A percentile compares a stretch with the other conserved stretches of the same genome.
phyloP scores from a whole-genome alignment of 768 basidiomycete genomes.

The Sporobolomyces roseus region DNA sequence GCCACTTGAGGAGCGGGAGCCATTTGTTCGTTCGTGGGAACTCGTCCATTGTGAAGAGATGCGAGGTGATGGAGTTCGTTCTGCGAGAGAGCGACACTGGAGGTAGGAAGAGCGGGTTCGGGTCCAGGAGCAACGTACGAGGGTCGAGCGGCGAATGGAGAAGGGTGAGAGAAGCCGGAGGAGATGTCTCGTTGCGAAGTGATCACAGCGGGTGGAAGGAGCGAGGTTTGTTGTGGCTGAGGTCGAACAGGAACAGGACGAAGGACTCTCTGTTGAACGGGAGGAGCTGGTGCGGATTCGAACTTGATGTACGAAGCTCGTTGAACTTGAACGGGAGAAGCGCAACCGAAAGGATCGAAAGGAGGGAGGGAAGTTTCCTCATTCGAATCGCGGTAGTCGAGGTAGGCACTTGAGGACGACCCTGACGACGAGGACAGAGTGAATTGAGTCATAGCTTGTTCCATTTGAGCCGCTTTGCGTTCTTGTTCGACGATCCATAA shows the following conservation, averaged over 20 bases:
- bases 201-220: constrained; percentile 1
- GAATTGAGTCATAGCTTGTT: constrained; percentile 8
- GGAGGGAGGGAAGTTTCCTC: neutral
- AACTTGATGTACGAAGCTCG: constrained; percentile 19
- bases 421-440: neutral
- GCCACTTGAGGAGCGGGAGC: constrained; percentile 8
- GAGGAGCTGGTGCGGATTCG: neutral
- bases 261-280: constrained; percentile 1
- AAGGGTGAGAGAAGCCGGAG: neutral
- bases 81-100: neutral
- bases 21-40: constrained; percentile 28
- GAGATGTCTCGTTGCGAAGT: neutral
- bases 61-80: constrained; percentile 22
- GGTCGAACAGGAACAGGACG: neutral
- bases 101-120: neutral
- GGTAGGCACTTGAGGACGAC: neutral
- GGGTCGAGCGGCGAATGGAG: neutral
- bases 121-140: constrained; percentile 13
- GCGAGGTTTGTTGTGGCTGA: too few relatives aligned
- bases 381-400: neutral
- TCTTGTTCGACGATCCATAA: constrained; percentile 10
- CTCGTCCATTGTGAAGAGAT: constrained; percentile 30
- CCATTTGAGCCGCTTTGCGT: constrained; percentile 8
- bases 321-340: constrained; percentile 4
- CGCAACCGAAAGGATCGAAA: constrained; percentile 8